Conservation (phyloP, 208 protist genomes). For the Phytomonas sp. region DNA sequence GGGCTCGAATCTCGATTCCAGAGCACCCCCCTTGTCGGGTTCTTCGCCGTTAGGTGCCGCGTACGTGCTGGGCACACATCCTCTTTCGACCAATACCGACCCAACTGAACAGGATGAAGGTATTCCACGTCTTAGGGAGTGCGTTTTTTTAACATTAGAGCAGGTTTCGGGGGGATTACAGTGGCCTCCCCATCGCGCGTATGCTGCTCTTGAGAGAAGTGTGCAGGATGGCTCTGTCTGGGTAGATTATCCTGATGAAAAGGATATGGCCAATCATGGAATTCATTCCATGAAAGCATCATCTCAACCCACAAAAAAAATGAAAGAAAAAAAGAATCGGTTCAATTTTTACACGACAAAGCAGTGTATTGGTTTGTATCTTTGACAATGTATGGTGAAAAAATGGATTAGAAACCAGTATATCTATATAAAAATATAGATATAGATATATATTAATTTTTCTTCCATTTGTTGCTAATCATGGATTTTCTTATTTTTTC, state of each 20-base stretch:
- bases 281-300: constrained; percentile 24
- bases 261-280: constrained; percentile 33
- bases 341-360: not conserved
- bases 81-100: constrained; percentile 16
- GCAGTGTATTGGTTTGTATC: constrained; percentile 2
- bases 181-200: constrained; percentile 60
- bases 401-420: constrained; percentile 4
- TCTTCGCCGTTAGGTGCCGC: no score
- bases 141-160: constrained; percentile 37
- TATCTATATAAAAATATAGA: constrained; percentile 6
- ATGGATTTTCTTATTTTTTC: no score
- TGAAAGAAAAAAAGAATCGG: not conserved
- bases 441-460: constrained; percentile 6
- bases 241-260: constrained; percentile 38
- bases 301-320: constrained; percentile 1
- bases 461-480: constrained; percentile 3
- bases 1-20: no score
- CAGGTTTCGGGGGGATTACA: constrained; percentile 34
- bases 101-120: not conserved
- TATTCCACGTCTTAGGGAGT: constrained; percentile 26
- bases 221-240: constrained; percentile 78
- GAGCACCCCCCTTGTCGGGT: no score
- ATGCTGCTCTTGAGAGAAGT: constrained; percentile 47
- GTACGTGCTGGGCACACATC: constrained; percentile 44
- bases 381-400: constrained; percentile 3